These are phyloP conservation scores for Pyropia yezoensis DNA, from an alignment of 23 red algal species.

Conservation along the genomic window DNA sequence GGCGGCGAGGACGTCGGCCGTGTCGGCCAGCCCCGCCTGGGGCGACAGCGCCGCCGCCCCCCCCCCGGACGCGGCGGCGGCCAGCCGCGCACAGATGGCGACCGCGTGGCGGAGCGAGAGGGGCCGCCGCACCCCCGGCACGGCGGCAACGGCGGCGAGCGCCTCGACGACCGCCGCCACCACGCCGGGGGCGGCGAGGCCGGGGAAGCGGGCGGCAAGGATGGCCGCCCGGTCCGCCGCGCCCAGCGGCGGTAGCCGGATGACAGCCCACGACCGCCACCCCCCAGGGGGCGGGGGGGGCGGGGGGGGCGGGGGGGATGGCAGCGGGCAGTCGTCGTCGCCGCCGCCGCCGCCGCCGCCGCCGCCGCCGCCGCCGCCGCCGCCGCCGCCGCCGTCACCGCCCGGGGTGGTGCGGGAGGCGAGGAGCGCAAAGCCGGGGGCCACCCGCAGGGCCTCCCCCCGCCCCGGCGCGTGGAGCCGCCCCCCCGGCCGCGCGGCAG, in stretches of 20 bases:
- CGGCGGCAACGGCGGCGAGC: not conserved
- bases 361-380: constrained; percentile 12
- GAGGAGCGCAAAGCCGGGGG: constrained; percentile 65
- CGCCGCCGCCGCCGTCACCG: constrained; percentile 1
- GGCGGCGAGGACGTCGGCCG: constrained; percentile 34
- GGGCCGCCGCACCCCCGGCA: not conserved
- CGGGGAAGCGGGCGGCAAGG: constrained; percentile 26
- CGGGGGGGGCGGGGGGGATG: constrained; percentile 3
- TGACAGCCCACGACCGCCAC: constrained; percentile 28
- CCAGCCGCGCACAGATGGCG: constrained; percentile 41
- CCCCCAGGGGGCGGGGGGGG: constrained; percentile 27
- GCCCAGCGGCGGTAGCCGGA: constrained; percentile 23
- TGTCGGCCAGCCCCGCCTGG: constrained; percentile 29
- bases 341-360: constrained; percentile 28
- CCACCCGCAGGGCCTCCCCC: constrained; percentile 28
- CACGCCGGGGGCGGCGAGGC: constrained; percentile 33
- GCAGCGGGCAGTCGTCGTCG: constrained; percentile 13
- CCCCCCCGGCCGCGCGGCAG: constrained; percentile 37
- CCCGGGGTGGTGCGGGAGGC: constrained; percentile 32
- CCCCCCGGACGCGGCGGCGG: not conserved
- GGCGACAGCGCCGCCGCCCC: constrained; percentile 8
- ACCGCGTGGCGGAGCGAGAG: constrained; percentile 50
- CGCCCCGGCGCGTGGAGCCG: constrained; percentile 37
- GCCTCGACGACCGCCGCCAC: constrained; percentile 5
- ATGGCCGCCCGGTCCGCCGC: constrained; percentile 13